Conservation (phyloP, 345 rosid species). For the Salix exigua region DNA sequence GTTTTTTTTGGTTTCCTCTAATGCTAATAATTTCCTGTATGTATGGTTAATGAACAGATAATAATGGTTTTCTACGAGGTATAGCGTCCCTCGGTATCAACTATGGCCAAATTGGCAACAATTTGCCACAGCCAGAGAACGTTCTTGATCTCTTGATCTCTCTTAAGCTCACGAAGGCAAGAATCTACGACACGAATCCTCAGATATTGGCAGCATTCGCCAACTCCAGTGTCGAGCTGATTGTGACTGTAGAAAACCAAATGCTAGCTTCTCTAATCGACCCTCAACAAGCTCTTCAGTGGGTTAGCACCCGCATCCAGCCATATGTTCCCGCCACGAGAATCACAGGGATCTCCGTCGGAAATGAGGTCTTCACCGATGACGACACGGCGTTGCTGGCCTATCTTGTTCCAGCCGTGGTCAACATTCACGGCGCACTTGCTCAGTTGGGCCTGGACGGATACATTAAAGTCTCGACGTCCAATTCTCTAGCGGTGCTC, state of each 20-base stretch:
- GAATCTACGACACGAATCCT: constrained; percentile 89
- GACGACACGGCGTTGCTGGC: constrained; percentile 9
- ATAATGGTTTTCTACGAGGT: constrained; percentile 38
- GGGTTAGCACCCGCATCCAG: constrained; percentile 21
- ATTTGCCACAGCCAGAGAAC: constrained; percentile 65
- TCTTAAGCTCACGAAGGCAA: constrained; percentile 55
- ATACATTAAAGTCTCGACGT: constrained; percentile 69
- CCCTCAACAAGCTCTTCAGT: constrained; percentile 18
- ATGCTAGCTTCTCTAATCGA: constrained; percentile 44
- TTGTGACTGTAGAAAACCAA: constrained; percentile 75
- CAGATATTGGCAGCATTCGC: constrained; percentile 69
- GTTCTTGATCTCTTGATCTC: constrained; percentile 67
- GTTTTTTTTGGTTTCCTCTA: neutral
- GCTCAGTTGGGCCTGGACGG: constrained; percentile 64
- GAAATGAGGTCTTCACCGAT: constrained; percentile 28
- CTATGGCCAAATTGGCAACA: constrained; percentile 83
- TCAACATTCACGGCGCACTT: constrained; percentile 68
- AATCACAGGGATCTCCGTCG: constrained; percentile 28
- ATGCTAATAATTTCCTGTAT: neutral
- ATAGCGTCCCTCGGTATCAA: constrained; percentile 73
- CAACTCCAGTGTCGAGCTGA: constrained; percentile 59
- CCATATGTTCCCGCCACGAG: constrained; percentile 26
- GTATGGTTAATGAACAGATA: constrained; percentile 20
- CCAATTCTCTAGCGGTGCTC: constrained; percentile 68
- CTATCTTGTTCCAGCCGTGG: constrained; percentile 66